Evolutionary conservation across 2,329 filamentous ascomycete species (phyloP).

Genomic region (Colletotrichum godetiae): DNA sequence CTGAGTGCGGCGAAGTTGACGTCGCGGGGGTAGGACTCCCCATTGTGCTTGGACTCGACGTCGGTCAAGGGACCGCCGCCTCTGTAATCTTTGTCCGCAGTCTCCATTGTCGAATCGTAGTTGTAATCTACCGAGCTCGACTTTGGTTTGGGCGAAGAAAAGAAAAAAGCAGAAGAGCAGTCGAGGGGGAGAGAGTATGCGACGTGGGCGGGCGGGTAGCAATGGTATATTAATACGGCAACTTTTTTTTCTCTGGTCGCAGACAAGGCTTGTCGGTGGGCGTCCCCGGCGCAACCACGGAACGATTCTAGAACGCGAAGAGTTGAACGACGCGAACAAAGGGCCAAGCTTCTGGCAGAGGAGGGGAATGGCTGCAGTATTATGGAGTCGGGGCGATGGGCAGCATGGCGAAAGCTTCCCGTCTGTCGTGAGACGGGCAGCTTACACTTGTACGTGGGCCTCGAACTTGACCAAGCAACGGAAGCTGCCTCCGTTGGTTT

Average conservation of each 20-base stretch:
- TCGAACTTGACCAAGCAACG: neutral
- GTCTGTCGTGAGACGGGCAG: slow-evolving; percentile 4
- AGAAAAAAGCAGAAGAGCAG: neutral
- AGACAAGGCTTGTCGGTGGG: slow-evolving; percentile 16
- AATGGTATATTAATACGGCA: neutral
- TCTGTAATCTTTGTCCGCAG: slow-evolving; percentile 31
- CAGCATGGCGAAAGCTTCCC: slow-evolving; percentile 14
- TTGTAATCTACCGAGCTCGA: neutral
- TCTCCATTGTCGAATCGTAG: slow-evolving; percentile 15
- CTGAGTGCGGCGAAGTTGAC: slow-evolving; percentile 39
- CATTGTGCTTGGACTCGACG: slow-evolving; percentile 39
- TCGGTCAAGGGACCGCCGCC: slow-evolving; percentile 31
- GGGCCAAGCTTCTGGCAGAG: neutral
- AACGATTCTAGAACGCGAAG: slow-evolving; percentile 20
- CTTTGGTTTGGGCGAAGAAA: neutral
- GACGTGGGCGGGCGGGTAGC: neutral
- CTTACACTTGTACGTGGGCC: neutral
- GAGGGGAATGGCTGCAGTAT: slow-evolving; percentile 1
- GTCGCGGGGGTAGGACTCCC: slow-evolving; percentile 36
- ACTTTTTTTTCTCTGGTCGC: neutral
- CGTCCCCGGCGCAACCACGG: slow-evolving; percentile 29
- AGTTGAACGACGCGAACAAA: slow-evolving; percentile 1
- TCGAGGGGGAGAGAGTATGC: neutral
- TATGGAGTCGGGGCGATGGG: slow-evolving; percentile 26
- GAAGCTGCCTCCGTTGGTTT: slow-evolving; percentile 2